Base-by-base conservation (phyloP, 2,329 filamentous ascomycete genomes). In the Xylaria sp. region DNA sequence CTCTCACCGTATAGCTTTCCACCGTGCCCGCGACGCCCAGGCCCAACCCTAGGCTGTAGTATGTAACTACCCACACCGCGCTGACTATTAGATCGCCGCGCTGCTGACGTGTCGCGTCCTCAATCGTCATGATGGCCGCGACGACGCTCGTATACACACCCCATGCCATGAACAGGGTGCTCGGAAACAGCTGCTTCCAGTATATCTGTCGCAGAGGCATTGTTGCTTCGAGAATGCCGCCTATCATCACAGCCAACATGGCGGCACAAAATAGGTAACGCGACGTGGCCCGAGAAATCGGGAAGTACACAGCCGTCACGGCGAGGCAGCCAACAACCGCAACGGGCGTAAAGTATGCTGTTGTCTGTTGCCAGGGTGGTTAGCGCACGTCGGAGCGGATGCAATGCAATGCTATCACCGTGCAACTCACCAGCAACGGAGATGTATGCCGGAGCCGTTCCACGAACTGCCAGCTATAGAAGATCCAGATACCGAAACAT, bases 61-160 rank as follows among this genome's bases (percentile, higher is more conserved):
- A 90, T 63, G 90, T 84, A 10, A 88, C 79, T 0, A 87, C 90
- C 31, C 57, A 69, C 8, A 70, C 67, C 27, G 73, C 48, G 17
- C 60, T 68, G 2, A 66, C 63, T 27, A 65, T 63, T 10, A 65
- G 62, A n/a, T 63, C 65, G 10, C 69, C 60, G 17, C 84, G 76
- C 41, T 79, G 73, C 56, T 75, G 77, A 11, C 76, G 71, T 0
- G 83, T 78, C 1, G 76, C 76, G 65, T 89, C 83, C 29, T 81
- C 85, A 8, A 90, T 76, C 29, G 90, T 80, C 11, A 90, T 70
- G 0, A 82, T 88, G 0, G 84, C 85, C 0, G 86, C 83, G 0
- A 88, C 87, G 67, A 88, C 88, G 2, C 80, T 85, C 80, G 89
- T 88, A 70, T 90, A 87, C 83, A 89, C 87, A 2, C 86, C 86